Evolutionary conservation across 192 early-diverging fungal genomes (phyloP), one percentile per base, ranked within the genome.

Genomic region (Geosiphon pyriformis): DNA sequence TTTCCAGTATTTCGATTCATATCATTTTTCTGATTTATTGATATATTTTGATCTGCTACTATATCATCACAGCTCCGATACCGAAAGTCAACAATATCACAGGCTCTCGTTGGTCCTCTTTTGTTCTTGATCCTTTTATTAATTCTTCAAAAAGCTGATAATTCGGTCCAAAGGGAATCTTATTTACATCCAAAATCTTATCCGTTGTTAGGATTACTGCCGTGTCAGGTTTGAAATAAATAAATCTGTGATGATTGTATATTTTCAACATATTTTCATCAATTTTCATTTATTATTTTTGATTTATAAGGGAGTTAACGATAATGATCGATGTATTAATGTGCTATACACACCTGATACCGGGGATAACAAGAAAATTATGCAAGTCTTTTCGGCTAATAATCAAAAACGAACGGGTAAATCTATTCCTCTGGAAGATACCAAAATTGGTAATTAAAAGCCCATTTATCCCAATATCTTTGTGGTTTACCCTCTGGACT

Each of bases 51-150:
- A 1, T n/a, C 30, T 22, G 27, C 33, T 66, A 22, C 34, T 31
- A 15, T 46, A 51, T n/a, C n/a, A n/a, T n/a, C n/a, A n/a, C 20
- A 78, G 76, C 57, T 80, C 31, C 81, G 87, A 20, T 89, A 85
- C 67, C 74, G 69, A 27, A 74, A 74, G 62, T 80, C 88, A 58
- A 82, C 70, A 54, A 73, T 70, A 71, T 63, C 78, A 49, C 69
- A 85, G 79, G 72, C 73, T 31, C 59, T 89, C 23, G 31, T 88
- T 12, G 84, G 86, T 10, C 88, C 88, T 2, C 71, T 90, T 59
- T 55, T 90, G 20, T 90, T 90, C 74, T 70, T 82, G 61, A 71
- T 90, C 55, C 76, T 90, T 3, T 71, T 90, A 15, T 87, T 77
- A 70, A 68, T 87, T 37, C 79, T 90, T 25, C 79, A 84, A 48